These are phyloP conservation scores for Sporothrix protearum DNA, from an alignment of 2,329 filamentous ascomycete genomes.

Conservation along the genomic window DNA sequence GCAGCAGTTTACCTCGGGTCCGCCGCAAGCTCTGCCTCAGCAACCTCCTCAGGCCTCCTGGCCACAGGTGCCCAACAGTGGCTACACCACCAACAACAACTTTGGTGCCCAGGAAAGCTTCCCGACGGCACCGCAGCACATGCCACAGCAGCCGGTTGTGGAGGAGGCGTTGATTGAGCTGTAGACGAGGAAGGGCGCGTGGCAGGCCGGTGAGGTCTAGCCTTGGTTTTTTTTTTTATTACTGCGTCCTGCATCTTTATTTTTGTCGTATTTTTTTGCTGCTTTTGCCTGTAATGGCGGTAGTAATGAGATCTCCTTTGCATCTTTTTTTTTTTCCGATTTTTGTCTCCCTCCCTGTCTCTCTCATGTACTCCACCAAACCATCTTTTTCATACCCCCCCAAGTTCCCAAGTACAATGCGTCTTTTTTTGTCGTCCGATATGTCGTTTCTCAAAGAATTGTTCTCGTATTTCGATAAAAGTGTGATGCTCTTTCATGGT, in stretches of 20 bases:
- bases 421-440: neutral
- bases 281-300: neutral
- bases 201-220: neutral
- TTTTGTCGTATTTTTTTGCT: neutral
- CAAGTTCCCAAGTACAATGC: neutral
- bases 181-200: slow-evolving; percentile 15
- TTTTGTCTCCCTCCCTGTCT: neutral
- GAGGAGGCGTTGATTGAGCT: slow-evolving; percentile 82
- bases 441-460: neutral
- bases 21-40: slow-evolving; percentile 43
- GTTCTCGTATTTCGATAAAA: no score
- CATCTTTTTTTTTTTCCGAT: no score
- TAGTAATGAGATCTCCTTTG: neutral
- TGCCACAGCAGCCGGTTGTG: slow-evolving; percentile 55
- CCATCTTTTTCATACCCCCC: neutral
- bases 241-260: neutral
- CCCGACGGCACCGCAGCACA: slow-evolving; percentile 62
- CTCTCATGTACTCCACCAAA: neutral
- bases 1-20: slow-evolving; percentile 31
- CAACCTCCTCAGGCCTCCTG: slow-evolving; percentile 19
- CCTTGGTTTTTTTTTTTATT: neutral
- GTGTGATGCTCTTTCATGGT: no score
- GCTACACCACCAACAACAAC: slow-evolving; percentile 51
- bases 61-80: slow-evolving; percentile 38
- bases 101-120: slow-evolving; percentile 58